Base-by-base conservation (phyloP, 2,329 filamentous ascomycete species). In the Epichloe hybrida region DNA sequence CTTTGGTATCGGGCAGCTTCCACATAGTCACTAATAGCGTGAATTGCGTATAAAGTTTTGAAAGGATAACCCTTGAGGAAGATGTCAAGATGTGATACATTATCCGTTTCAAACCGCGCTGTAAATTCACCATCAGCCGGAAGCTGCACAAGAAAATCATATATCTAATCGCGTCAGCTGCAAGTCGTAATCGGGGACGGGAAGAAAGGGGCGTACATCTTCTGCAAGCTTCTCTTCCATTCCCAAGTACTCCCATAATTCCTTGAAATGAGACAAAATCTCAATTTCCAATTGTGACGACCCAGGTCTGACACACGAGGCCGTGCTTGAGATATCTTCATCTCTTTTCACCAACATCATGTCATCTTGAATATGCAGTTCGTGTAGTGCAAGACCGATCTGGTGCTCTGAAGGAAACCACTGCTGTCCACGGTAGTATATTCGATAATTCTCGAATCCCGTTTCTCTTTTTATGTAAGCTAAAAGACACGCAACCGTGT, bases 181-280 rank as follows among this genome's bases (percentile, higher is more conserved):
- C 62, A 50, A 27, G 20, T 31, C 4, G 39, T 45, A 31, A 38
- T 5, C 5, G 31, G 12, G 17, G 31, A 46, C 11, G 15, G 8
- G n/a, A 13, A 45, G n/a, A 31, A 15, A 15, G 42, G 4, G 17
- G 53, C 67, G 57, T 71, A 84, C 82, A 71, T 86, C 81, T 60
- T 77, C 72, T 6, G 86, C 81, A 41, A 88, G 69, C 47, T 70
- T 73, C 52, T 90, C 82, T 43, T 86, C 78, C 68, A 90, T 77
- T 55, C 81, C 80, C 50, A 97, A 73, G 59, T 91, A 85, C 42
- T 80, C 77, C 75, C 93, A 95, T 23, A 98, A 69, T 54, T 91
- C 82, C 50, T 87, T 77, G 60, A 95, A 95, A 64, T 94, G 86
- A 52, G 81, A 76, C 57, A 93, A 71, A 21, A 97, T 82, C 58